Conservation (phyloP, 345 rosid species). For the Populus simonii region DNA sequence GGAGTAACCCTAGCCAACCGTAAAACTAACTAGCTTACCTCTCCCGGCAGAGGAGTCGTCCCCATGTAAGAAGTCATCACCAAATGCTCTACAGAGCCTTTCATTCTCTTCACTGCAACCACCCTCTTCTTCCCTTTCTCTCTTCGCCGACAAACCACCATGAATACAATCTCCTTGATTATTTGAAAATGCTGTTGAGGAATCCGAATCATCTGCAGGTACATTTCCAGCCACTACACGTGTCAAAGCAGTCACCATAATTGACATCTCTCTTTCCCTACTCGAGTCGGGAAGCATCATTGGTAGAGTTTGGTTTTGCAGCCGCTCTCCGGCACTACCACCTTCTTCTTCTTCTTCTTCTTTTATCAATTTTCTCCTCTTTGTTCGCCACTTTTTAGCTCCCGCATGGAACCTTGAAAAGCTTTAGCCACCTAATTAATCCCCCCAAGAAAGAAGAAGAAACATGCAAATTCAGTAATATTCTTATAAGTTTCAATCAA, state of each 20-base stretch:
- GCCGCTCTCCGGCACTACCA: constrained; percentile 19
- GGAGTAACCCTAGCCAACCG: neutral
- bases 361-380: neutral
- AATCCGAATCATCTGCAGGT: constrained; percentile 7
- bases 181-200: neutral
- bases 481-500: neutral
- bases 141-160: constrained; percentile 15
- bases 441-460: neutral
- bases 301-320: neutral
- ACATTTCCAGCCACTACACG: constrained; percentile 68
- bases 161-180: neutral
- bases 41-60: constrained; percentile 14
- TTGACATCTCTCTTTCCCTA: constrained; percentile 70
- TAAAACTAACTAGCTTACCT: constrained; percentile 17
- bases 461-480: neutral
- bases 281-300: constrained; percentile 9
- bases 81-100: neutral
- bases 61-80: constrained; percentile 10
- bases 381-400: constrained; percentile 41
- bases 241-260: constrained; percentile 67
- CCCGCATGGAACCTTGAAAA: neutral
- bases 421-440: neutral
- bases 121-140: constrained; percentile 40
- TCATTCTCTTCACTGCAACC: constrained; percentile 5
- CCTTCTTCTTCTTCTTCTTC: neutral